Evolutionary conservation across 345 rosid genomes (phyloP).

Genomic region (Linum trigynum): DNA sequence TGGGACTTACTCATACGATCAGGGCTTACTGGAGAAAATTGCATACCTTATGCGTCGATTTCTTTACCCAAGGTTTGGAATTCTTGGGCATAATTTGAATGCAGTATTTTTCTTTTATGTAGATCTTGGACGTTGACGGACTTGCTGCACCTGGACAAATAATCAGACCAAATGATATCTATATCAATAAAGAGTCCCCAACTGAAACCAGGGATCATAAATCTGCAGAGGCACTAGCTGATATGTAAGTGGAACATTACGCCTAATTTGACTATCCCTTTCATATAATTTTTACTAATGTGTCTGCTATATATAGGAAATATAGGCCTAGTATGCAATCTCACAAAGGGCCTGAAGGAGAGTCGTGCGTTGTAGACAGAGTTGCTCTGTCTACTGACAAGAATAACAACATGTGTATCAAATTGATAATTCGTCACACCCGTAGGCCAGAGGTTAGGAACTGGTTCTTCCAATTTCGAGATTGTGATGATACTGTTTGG

Average conservation of each 20-base stretch:
- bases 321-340: constrained; percentile 45
- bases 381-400: constrained; percentile 64
- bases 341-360: constrained; percentile 72
- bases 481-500: not conserved
- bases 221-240: constrained; percentile 28
- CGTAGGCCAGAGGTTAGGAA: constrained; percentile 83
- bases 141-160: constrained; percentile 88
- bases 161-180: constrained; percentile 54
- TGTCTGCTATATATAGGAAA: constrained; percentile 33
- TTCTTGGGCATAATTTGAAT: too few species aligned
- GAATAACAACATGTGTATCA: constrained; percentile 41
- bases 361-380: constrained; percentile 71
- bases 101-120: constrained; percentile 3
- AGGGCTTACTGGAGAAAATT: too few species aligned
- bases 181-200: constrained; percentile 59
- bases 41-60: too few species aligned
- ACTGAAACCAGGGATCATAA: constrained; percentile 27
- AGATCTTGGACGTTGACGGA: constrained; percentile 85
- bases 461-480: not conserved
- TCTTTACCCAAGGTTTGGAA: too few species aligned
- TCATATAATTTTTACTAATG: not conserved
- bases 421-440: constrained; percentile 69
- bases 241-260: constrained; percentile 35
- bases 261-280: not conserved
- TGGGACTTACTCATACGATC: too few species aligned